phyloP scores from a whole-genome alignment of 129 eudicot genomes.

The Chrysanthemum lavandulifolium region DNA sequence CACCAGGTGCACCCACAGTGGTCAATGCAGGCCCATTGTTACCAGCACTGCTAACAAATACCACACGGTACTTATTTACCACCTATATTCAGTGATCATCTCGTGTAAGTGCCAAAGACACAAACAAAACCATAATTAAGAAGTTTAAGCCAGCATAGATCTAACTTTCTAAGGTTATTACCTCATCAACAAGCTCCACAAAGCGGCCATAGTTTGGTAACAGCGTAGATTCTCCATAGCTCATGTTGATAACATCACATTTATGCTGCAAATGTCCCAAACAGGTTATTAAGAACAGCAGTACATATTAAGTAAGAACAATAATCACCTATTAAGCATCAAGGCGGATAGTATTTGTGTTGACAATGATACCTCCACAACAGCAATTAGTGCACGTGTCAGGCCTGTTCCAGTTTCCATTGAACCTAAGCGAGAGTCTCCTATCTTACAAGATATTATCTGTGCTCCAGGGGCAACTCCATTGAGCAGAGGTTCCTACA shows the following conservation, averaged over 20 bases:
- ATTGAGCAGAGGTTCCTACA: slow-evolving; percentile 87
- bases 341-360: slow-evolving; percentile 13
- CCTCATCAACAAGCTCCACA: slow-evolving; percentile 96
- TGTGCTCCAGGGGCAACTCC: slow-evolving; percentile 99
- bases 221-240: slow-evolving; percentile 87
- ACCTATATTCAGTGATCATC: slow-evolving; percentile 45
- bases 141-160: not conserved
- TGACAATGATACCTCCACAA: slow-evolving; percentile 67
- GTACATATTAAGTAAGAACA: slow-evolving; percentile 7
- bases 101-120: slow-evolving; percentile 11
- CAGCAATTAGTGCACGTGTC: slow-evolving; percentile 89
- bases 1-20: slow-evolving; percentile 99
- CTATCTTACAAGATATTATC: slow-evolving; percentile 88
- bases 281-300: not conserved
- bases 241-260: slow-evolving; percentile 96
- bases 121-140: slow-evolving; percentile 5
- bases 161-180: slow-evolving; percentile 20
- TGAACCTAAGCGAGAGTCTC: slow-evolving; percentile 93
- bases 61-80: slow-evolving; percentile 83
- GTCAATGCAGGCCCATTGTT: slow-evolving; percentile 93
- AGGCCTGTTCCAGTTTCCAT: slow-evolving; percentile 99
- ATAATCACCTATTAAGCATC: not conserved
- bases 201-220: slow-evolving; percentile 97
- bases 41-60: slow-evolving; percentile 96
- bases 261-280: slow-evolving; percentile 65